Evolutionary conservation across 306 rosid species (phyloP).

Genomic region (Vigna hirtella): DNA sequence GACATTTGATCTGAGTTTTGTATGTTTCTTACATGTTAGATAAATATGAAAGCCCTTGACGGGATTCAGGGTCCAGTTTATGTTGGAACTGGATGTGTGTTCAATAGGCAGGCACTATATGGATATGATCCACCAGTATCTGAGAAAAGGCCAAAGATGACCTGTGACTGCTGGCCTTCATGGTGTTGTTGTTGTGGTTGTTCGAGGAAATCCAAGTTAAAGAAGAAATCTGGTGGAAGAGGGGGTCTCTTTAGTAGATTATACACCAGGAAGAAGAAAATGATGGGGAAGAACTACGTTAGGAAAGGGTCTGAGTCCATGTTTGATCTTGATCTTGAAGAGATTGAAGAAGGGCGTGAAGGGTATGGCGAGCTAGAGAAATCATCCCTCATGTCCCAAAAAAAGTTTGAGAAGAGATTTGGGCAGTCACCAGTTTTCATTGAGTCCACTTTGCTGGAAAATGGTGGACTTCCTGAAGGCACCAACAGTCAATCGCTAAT

Average conservation of each 20-base stretch:
- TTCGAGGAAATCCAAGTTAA: conserved; percentile 1
- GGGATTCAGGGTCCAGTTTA: conserved; percentile 13
- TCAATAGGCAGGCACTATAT: conserved; percentile 9
- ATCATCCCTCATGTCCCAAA: neutral
- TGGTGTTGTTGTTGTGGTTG: conserved; percentile 22
- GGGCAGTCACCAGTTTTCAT: conserved; percentile 10
- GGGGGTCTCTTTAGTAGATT: conserved; percentile 1
- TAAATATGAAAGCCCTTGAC: conserved; percentile 7
- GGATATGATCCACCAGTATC: conserved; percentile 21
- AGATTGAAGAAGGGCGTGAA: conserved; percentile 17
- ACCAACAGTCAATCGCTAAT: neutral
- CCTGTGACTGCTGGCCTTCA: conserved; percentile 12
- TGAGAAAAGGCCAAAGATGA: conserved; percentile 15
- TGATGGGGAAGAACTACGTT: conserved; percentile 18
- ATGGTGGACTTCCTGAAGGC: conserved; percentile 20
- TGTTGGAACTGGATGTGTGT: conserved; percentile 13
- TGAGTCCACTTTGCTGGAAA: neutral
- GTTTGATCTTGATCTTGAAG: conserved; percentile 1
- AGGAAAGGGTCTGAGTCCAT: neutral
- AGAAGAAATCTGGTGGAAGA: neutral
- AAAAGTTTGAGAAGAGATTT: conserved; percentile 3
- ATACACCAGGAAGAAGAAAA: conserved; percentile 11
- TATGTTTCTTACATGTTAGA: neutral
- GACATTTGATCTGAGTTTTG: neutral
- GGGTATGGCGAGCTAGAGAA: conserved; percentile 1